These are phyloP conservation scores for Penicillium manginii DNA, from an alignment of 495 filamentous ascomycete genomes.

Conservation along the genomic window DNA sequence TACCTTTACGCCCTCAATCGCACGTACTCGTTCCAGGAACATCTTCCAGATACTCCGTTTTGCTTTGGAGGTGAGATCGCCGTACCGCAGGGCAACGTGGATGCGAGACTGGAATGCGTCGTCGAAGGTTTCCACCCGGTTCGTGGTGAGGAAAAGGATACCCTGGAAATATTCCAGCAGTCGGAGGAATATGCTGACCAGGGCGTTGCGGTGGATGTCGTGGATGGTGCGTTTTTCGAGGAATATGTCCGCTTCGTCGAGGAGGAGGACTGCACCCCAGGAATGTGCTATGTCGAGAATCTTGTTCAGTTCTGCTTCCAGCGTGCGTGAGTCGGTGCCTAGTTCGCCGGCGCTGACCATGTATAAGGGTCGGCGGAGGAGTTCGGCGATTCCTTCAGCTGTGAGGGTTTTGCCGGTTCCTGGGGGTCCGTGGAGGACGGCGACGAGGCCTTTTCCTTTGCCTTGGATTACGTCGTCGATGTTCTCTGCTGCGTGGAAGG, in stretches of 20 bases:
- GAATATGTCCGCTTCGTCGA: constrained; percentile 83
- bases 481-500: constrained; percentile 77
- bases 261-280: constrained; percentile 80
- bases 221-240: constrained; percentile 71
- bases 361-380: constrained; percentile 81
- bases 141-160: constrained; percentile 80
- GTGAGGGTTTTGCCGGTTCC: constrained; percentile 91
- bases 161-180: constrained; percentile 78
- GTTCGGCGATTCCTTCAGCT: constrained; percentile 83
- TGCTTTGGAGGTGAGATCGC: constrained; percentile 72
- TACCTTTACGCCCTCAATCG: constrained; percentile 62
- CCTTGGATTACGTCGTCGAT: constrained; percentile 84
- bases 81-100: constrained; percentile 78
- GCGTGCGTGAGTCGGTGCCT: constrained; percentile 74
- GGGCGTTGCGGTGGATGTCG: constrained; percentile 75
- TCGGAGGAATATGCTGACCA: constrained; percentile 76
- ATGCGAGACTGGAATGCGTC: constrained; percentile 71
- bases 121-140: constrained; percentile 75
- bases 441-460: constrained; percentile 75
- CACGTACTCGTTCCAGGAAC: constrained; percentile 73
- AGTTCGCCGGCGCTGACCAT: constrained; percentile 83
- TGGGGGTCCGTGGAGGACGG: constrained; percentile 79
- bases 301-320: constrained; percentile 80
- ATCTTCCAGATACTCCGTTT: constrained; percentile 86
- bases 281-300: constrained; percentile 86